phyloP scores from a whole-genome alignment of 2,329 filamentous ascomycete genomes.

The Hypoxylon rubiginosum region DNA sequence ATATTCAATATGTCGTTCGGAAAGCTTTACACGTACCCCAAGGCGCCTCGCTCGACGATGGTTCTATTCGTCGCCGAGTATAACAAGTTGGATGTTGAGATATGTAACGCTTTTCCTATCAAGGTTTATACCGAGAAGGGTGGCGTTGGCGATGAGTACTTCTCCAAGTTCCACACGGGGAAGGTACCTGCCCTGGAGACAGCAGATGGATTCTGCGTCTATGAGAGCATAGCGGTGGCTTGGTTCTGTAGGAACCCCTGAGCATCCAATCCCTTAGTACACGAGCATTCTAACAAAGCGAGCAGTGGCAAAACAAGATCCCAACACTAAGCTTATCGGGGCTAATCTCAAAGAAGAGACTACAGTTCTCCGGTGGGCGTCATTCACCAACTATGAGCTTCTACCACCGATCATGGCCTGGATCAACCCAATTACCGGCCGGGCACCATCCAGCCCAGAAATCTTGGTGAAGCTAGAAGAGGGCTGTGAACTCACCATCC shows the following conservation, averaged over 20 bases:
- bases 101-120: constrained; percentile 38
- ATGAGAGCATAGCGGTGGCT: constrained; percentile 41
- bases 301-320: constrained; percentile 42
- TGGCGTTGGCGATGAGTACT: constrained; percentile 40
- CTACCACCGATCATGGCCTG: constrained; percentile 44
- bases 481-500: constrained; percentile 37
- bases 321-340: constrained; percentile 37
- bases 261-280: not conserved
- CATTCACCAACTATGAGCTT: constrained; percentile 42
- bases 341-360: constrained; percentile 39
- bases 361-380: constrained; percentile 41
- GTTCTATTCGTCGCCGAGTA: constrained; percentile 37
- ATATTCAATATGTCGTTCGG: constrained; percentile 40
- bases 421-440: constrained; percentile 42
- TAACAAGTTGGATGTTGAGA: constrained; percentile 40
- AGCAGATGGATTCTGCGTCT: constrained; percentile 37
- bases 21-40: constrained; percentile 44
- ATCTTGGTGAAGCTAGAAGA: constrained; percentile 36
- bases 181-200: constrained; percentile 42
- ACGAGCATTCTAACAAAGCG: not conserved
- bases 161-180: constrained; percentile 41
- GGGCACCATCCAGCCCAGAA: constrained; percentile 37
- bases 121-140: constrained; percentile 43
- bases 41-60: constrained; percentile 44
- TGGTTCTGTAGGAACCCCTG: constrained; percentile 27